A percentile compares a stretch with the other conserved stretches of the same genome.
Conservation (phyloP, 2,329 filamentous ascomycete species). For the Coleophoma crateriformis region DNA sequence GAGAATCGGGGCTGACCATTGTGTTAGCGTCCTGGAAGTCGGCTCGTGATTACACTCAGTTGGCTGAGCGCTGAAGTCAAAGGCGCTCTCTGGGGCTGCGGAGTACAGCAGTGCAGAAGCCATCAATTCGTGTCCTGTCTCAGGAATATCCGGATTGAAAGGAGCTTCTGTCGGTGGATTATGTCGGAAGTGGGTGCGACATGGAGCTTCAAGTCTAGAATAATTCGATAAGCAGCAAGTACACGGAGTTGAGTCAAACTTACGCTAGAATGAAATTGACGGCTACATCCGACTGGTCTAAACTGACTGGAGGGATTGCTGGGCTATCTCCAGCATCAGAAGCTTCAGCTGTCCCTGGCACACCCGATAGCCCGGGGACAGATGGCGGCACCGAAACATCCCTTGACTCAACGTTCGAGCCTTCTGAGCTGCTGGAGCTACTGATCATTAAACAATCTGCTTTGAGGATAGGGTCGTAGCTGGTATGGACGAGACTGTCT, state of each 20-base stretch:
- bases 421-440: neutral
- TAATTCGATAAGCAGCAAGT: neutral
- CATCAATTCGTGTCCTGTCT: slow-evolving; percentile 21
- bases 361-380: neutral
- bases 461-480: slow-evolving; percentile 13
- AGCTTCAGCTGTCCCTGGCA: neutral
- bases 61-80: neutral
- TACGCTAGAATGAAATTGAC: slow-evolving; percentile 25
- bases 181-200: slow-evolving; percentile 16
- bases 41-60: neutral
- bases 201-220: slow-evolving; percentile 18
- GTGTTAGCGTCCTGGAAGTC: neutral
- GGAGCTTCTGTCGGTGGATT: neutral
- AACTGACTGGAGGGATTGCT: neutral
- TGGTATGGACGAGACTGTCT: slow-evolving; percentile 9
- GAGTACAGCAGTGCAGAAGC: slow-evolving; percentile 17
- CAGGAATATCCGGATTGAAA: slow-evolving; percentile 7
- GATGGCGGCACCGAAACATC: too few species aligned
- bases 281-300: slow-evolving; percentile 7
- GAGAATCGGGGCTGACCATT: slow-evolving; percentile 5
- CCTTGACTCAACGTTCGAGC: too few species aligned
- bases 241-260: slow-evolving; percentile 1
- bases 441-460: slow-evolving; percentile 13
- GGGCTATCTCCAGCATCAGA: neutral
- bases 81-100: slow-evolving; percentile 6